These are phyloP conservation scores for Teunomyces gatunensis DNA, from an alignment of 805 yeast species.

Conservation along the genomic window DNA sequence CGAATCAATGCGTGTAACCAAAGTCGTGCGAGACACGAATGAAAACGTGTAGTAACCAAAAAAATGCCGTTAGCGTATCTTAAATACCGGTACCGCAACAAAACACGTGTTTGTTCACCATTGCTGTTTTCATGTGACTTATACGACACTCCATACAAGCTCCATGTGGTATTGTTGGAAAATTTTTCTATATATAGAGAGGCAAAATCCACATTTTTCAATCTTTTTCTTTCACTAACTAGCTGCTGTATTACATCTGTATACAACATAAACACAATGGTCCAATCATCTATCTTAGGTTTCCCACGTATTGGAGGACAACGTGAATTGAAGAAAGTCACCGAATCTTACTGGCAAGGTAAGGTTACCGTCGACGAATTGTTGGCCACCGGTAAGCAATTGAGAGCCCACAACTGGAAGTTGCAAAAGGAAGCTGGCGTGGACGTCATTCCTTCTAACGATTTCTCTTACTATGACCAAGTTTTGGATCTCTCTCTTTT, in stretches of 20 bases:
- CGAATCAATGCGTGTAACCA: too few species aligned
- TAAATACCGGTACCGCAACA: neutral
- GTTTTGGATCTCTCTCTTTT: conserved; percentile 87
- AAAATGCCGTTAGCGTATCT: neutral
- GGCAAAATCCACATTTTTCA: conserved; percentile 1
- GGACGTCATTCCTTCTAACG: conserved; percentile 94
- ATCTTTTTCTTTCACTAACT: neutral
- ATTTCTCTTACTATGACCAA: conserved; percentile 97
- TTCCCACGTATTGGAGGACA: conserved; percentile 99
- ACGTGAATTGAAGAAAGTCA: conserved; percentile 98
- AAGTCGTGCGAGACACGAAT: neutral
- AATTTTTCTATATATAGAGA: conserved; percentile 3
- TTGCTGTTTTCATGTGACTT: conserved; percentile 1
- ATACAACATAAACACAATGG: conserved; percentile 53
- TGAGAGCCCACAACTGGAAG: conserved; percentile 97
- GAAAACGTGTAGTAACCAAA: neutral
- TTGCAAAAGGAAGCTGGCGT: conserved; percentile 97
- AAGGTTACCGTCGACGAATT: conserved; percentile 85
- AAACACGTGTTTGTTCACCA: conserved; percentile 3
- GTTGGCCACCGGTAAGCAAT: conserved; percentile 87
- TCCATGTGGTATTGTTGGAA: conserved; percentile 2
- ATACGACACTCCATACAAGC: neutral
- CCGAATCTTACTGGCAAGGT: conserved; percentile 99
- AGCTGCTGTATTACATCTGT: conserved; percentile 2
- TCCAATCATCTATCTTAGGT: conserved; percentile 95